A percentile compares a stretch with the other conserved stretches of the same genome.
Evolutionary conservation across 805 yeast genomes (phyloP).

Genomic region (Priceomyces medius): DNA sequence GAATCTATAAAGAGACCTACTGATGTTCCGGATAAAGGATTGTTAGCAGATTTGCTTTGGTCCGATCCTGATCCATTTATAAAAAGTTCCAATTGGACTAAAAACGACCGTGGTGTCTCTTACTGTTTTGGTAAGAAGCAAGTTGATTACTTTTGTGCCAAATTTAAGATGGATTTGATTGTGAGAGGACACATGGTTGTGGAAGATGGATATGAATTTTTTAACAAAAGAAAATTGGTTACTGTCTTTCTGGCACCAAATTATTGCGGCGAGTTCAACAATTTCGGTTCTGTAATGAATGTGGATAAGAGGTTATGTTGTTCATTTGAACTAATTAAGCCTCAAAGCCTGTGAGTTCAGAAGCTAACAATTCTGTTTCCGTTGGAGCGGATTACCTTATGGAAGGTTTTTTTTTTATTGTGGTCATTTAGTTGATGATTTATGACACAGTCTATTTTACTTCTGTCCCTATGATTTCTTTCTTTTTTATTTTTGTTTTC

Average conservation of each 20-base stretch:
- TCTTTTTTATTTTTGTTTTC: not conserved
- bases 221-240: constrained; percentile 68
- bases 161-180: constrained; percentile 71
- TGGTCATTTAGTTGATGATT: constrained; percentile 6
- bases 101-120: constrained; percentile 81
- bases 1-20: constrained; percentile 75
- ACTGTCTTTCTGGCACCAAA: constrained; percentile 83
- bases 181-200: constrained; percentile 90
- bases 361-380: not conserved
- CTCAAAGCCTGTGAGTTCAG: constrained; percentile 20
- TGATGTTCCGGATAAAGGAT: constrained; percentile 78
- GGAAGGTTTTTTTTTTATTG: constrained; percentile 2
- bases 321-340: constrained; percentile 69
- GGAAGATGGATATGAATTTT: constrained; percentile 84
- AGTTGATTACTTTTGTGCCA: constrained; percentile 64
- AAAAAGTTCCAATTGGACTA: constrained; percentile 61
- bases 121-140: constrained; percentile 73
- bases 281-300: constrained; percentile 78
- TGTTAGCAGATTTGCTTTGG: constrained; percentile 78
- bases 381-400: constrained; percentile 3
- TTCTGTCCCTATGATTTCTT: not conserved
- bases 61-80: constrained; percentile 63
- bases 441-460: constrained; percentile 7
- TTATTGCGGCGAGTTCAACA: constrained; percentile 78
- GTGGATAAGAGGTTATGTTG: constrained; percentile 68